Evolutionary conservation across 208 protist species (phyloP), one percentile per base, ranked within the genome.

Genomic region (Novymonas esmeraldas): DNA sequence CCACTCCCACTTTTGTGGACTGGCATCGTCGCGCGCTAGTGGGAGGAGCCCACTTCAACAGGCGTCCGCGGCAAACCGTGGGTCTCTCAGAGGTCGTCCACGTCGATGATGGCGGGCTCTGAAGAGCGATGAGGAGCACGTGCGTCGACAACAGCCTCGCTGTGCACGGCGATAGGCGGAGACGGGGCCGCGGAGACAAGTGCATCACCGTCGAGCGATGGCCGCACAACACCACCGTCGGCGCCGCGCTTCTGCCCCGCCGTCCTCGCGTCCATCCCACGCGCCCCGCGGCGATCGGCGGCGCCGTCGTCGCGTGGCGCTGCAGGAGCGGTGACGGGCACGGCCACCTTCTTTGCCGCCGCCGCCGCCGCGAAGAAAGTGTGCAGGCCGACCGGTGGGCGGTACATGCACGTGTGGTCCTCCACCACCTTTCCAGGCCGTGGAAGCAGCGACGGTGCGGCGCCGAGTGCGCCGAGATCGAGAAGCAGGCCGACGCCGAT

Each of bases 401-500:
- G 73, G 56, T 93, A 90, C 75, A 87, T 76, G 58, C 84, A 92
- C 57, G 81, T 84, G 56, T 74, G 69, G 33, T 81, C 56, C 50
- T 92, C 85, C 24, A 71, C 45, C 22, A 92, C 26, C 72, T 83
- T 84, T 0, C 64, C 83, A 0, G 66, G 10, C 14, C 79, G 73
- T 36, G 22, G 20, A n/a, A 93, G 75, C 3, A 58, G 33, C 29
- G 80, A 50, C 14, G 34, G 36, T 2, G 36, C 11, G 18, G 20
- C 45, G 9, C 59, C 56, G 18, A 64, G 33, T 20, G 52, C 52
- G 16, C 22, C 33, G 20, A 76, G 59, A 20, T 78, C 31, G 38
- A 92, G 78, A 28, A 75, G 67, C 42, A 90, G 60, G 51, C 81
- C 81, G 0, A 97, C 87, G 6, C 87, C 90, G 56, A 91, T 85